Evolutionary conservation across 2,329 filamentous ascomycete genomes (phyloP).

Genomic region (Tolypocladium cylindrosporum): DNA sequence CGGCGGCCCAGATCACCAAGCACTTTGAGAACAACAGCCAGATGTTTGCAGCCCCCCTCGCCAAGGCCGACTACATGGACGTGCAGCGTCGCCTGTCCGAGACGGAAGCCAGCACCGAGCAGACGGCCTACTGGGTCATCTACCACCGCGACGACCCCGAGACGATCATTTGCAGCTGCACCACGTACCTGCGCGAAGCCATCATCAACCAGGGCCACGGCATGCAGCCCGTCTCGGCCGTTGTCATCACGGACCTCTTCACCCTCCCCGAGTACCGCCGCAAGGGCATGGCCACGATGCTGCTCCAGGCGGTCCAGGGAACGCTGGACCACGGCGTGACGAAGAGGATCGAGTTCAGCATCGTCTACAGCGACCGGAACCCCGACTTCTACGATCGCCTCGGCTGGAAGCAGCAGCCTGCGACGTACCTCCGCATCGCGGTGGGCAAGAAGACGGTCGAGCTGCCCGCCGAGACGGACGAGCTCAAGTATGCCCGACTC

Average conservation of each 20-base stretch:
- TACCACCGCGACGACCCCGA: conserved; percentile 14
- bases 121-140: conserved; percentile 19
- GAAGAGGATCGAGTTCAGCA: conserved; percentile 19
- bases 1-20: conserved; percentile 4
- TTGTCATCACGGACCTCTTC: conserved; percentile 23
- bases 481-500: conserved; percentile 1
- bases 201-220: conserved; percentile 8
- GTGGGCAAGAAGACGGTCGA: conserved; percentile 11
- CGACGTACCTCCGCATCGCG: conserved; percentile 20
- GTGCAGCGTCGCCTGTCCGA: conserved; percentile 7
- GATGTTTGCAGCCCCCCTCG: conserved; percentile 7
- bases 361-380: conserved; percentile 24
- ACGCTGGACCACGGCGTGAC: conserved; percentile 16
- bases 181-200: conserved; percentile 14
- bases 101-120: neutral
- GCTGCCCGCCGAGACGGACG: conserved; percentile 8
- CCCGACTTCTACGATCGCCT: conserved; percentile 21
- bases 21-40: conserved; percentile 11
- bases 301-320: conserved; percentile 21
- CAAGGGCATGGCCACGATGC: conserved; percentile 23
- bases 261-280: conserved; percentile 23
- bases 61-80: conserved; percentile 6
- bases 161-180: conserved; percentile 24
- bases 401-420: conserved; percentile 22
- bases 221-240: conserved; percentile 15